Conservation (phyloP, 495 filamentous ascomycete species). For the Penicillium waksmanii region DNA sequence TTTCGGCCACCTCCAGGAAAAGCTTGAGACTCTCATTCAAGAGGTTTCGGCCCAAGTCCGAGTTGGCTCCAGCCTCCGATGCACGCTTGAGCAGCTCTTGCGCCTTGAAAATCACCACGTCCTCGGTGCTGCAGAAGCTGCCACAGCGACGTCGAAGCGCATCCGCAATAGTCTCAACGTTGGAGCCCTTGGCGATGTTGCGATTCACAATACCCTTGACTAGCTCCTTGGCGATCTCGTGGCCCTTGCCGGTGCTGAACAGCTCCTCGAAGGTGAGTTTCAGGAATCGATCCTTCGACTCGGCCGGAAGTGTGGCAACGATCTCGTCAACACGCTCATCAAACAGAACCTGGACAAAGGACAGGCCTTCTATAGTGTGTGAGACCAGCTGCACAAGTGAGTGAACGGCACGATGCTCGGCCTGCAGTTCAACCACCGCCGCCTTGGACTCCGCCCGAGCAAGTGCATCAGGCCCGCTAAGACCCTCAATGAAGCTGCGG, state of each 20-base stretch:
- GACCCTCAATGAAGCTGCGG: slow-evolving; percentile 86
- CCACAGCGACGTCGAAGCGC: slow-evolving; percentile 88
- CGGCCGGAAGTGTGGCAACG: slow-evolving; percentile 72
- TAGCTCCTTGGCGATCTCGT: slow-evolving; percentile 91
- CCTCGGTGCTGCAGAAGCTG: slow-evolving; percentile 94
- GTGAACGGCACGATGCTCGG: slow-evolving; percentile 89
- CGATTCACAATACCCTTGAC: slow-evolving; percentile 98
- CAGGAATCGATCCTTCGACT: slow-evolving; percentile 66
- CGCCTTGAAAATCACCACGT: slow-evolving; percentile 97
- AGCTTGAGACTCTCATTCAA: slow-evolving; percentile 86
- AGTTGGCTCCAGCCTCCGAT: slow-evolving; percentile 72
- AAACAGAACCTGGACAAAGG: slow-evolving; percentile 90
- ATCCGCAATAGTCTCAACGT: slow-evolving; percentile 96
- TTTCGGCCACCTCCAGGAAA: slow-evolving; percentile 84
- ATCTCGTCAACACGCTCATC: slow-evolving; percentile 92
- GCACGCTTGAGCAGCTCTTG: slow-evolving; percentile 91
- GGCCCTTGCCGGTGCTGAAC: slow-evolving; percentile 76
- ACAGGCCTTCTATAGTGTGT: slow-evolving; percentile 92
- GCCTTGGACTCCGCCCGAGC: slow-evolving; percentile 72
- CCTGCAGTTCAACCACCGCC: slow-evolving; percentile 87
- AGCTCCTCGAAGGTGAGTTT: slow-evolving; percentile 83
- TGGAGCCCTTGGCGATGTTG: slow-evolving; percentile 92
- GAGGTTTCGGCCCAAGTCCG: slow-evolving; percentile 75
- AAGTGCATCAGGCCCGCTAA: slow-evolving; percentile 82
- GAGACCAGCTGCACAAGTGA: slow-evolving; percentile 79